Conservation (phyloP, 1,284 basidiomycete species). For the Cutaneotrichosporon cavernicola region DNA sequence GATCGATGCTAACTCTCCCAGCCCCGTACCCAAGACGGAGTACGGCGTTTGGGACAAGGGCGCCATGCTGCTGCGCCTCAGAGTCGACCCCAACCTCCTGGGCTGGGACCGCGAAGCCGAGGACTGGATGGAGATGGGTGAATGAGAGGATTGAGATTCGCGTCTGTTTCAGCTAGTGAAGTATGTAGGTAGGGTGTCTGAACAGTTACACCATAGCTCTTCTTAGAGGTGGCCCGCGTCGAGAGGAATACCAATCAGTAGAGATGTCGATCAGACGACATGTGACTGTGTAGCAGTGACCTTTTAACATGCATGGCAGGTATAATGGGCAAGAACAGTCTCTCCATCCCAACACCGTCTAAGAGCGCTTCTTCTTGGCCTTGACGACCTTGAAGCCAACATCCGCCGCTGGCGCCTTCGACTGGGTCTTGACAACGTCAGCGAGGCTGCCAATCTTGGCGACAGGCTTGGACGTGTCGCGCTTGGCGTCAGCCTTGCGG, state of each 20-base stretch:
- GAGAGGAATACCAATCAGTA: background rate
- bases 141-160: background rate
- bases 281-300: background rate
- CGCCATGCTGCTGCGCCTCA: conserved; percentile 36
- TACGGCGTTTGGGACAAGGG: conserved; percentile 45
- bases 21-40: background rate
- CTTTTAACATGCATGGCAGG: background rate
- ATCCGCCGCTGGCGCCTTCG: conserved; percentile 70
- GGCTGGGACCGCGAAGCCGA: conserved; percentile 43
- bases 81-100: conserved; percentile 47
- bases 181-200: no score
- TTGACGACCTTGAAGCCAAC: conserved; percentile 89
- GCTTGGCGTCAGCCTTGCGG: conserved; percentile 71
- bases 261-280: background rate
- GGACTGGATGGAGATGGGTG: conserved; percentile 38
- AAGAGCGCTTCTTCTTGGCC: conserved; percentile 72
- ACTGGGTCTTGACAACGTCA: conserved; percentile 77
- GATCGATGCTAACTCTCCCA: background rate
- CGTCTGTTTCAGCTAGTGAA: no score
- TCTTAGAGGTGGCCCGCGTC: no score
- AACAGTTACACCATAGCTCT: no score
- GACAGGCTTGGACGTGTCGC: conserved; percentile 20
- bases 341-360: background rate
- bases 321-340: background rate
- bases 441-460: conserved; percentile 35